These are phyloP conservation scores for Mollisiaceae sp. DNA, from an alignment of 2,329 filamentous ascomycete species.

Conservation along the genomic window DNA sequence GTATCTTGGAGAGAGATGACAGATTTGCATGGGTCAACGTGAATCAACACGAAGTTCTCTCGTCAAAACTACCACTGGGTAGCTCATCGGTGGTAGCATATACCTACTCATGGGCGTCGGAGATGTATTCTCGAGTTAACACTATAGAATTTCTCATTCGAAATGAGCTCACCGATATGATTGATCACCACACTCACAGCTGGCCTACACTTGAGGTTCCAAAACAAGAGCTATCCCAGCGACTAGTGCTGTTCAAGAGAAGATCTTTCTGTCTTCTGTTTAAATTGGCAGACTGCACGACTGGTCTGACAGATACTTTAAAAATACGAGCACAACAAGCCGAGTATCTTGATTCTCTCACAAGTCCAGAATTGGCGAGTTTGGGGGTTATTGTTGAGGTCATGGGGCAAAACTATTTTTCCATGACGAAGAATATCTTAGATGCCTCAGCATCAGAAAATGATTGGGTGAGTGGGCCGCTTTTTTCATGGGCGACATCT, in stretches of 20 bases:
- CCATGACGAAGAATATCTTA: constrained; percentile 28
- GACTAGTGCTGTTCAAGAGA: constrained; percentile 27
- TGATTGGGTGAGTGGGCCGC: constrained; percentile 6
- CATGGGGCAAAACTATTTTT: constrained; percentile 37
- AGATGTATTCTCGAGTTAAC: constrained; percentile 29
- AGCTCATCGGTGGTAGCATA: constrained; percentile 13
- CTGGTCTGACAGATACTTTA: constrained; percentile 20
- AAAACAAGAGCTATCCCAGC: constrained; percentile 22
- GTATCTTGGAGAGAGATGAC: constrained; percentile 12
- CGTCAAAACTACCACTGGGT: constrained; percentile 17
- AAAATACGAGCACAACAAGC: constrained; percentile 29
- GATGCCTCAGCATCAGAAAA: constrained; percentile 7
- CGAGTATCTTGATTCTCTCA: constrained; percentile 30
- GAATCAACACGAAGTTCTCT: constrained; percentile 17
- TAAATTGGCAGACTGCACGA: constrained; percentile 32
- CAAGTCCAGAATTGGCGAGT: constrained; percentile 27
- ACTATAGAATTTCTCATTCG: constrained; percentile 29
- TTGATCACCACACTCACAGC: constrained; percentile 17
- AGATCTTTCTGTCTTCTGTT: constrained; percentile 31
- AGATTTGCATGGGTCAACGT: constrained; percentile 25
- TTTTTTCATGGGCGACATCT: neutral
- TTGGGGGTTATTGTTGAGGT: constrained; percentile 36
- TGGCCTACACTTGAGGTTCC: constrained; percentile 33
- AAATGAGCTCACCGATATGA: constrained; percentile 35
- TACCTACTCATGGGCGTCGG: constrained; percentile 34